These are phyloP conservation scores for Globisporangium cylindrosporum DNA, from an alignment of 352 stramenopile genomes.

Conservation along the genomic window DNA sequence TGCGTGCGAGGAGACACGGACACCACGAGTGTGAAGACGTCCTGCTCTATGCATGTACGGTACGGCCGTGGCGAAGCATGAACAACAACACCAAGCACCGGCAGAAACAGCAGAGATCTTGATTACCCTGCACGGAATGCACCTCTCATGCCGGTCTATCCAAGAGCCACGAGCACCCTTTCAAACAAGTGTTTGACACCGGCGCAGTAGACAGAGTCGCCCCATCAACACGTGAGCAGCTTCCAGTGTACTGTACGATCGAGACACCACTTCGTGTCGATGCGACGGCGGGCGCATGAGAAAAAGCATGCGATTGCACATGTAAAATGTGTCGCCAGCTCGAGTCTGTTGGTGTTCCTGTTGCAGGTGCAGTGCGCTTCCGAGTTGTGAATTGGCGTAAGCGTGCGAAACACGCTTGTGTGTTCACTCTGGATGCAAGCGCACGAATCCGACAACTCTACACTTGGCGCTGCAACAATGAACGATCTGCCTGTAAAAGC, in stretches of 20 bases:
- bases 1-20: not conserved
- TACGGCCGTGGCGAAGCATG: not conserved
- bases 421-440: not conserved
- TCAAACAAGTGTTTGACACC: not conserved
- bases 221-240: not conserved
- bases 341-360: not conserved
- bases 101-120: not conserved
- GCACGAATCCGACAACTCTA: not conserved
- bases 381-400: no score
- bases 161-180: not conserved
- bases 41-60: not conserved
- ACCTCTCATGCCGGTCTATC: not conserved
- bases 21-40: not conserved
- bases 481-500: not conserved
- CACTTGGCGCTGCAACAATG: not conserved
- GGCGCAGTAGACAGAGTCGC: not conserved
- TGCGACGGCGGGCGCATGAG: not conserved
- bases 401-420: no score
- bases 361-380: not conserved
- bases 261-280: not conserved
- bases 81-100: not conserved
- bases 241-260: not conserved
- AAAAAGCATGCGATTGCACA: constrained; percentile 2
- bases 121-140: not conserved
- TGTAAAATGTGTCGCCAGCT: not conserved